Evolutionary conservation across 345 rosid species (phyloP), one percentile per base, ranked within the genome.

Genomic region (Lenwebbia sp.): DNA sequence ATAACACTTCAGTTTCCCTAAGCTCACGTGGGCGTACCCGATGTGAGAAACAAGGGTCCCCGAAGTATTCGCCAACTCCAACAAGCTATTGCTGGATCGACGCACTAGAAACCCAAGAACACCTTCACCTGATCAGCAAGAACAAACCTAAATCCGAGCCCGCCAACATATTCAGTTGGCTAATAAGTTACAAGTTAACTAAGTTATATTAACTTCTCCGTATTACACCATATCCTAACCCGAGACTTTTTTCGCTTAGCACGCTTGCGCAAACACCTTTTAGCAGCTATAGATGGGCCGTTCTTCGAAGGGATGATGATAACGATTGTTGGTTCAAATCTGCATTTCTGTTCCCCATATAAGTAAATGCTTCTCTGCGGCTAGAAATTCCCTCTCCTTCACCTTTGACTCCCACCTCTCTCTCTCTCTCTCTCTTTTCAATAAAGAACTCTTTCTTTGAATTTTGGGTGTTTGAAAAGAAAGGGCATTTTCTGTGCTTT

Each of bases 91-190:
- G 76, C 0, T 17, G 76, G 11, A 30, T 65, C 44, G 10, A 33
- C 1, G 3, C 76, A 33, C 19, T 22, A 62, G 22, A 62, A 8
- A 33, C 33, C 4, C 44, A 2, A 33, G 13, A 65, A 33, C 30
- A 7, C 23, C 23, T 33, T 30, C 5, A 33, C 41, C 0, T 30
- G 6, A 30, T 65, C 11, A 17, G 19, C 26, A 17, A 30, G 22
- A 33, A 8, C 0, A 33, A 15, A 17, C 13, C 21, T 65, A 17
- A 65, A 65, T 65, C 0, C 11, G 12, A 65, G 40, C 1, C 3
- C 3, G 21, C 3, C 0, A 30, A 65, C 10, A 15, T 65, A 4
- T 28, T 3, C 1, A 14, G 5, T 15, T 62, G 11, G 0, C 11
- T 5, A 62, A 14, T 28, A 30, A 62, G 4, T 30, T 7, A 62